A percentile compares a stretch with the other conserved stretches of the same genome.
Evolutionary conservation across 176 grass and related monocot genomes (phyloP).

Genomic region (Aegilops tauschii): DNA sequence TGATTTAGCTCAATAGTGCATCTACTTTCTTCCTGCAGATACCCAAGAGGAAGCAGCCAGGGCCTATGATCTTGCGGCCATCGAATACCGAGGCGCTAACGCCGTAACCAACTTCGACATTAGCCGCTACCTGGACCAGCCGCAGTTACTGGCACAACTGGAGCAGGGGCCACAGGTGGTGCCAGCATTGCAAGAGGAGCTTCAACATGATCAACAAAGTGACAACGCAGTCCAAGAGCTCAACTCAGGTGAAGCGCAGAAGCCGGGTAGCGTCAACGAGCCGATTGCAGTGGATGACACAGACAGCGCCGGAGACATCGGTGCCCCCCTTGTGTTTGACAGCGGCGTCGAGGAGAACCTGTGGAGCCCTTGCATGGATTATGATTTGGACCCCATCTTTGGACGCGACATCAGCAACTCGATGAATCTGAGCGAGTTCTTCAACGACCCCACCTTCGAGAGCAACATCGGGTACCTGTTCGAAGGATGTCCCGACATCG

Average conservation of each 20-base stretch:
- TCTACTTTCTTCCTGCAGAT: conserved; percentile 35
- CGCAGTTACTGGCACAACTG: conserved; percentile 28
- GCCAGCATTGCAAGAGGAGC: conserved; percentile 33
- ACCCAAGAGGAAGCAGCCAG: conserved; percentile 93
- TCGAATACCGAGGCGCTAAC: conserved; percentile 71
- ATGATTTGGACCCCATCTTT: conserved; percentile 21
- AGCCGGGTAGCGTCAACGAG: neutral
- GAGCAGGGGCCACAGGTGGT: conserved; percentile 37
- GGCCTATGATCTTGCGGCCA: conserved; percentile 97
- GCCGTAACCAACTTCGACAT: conserved; percentile 89
- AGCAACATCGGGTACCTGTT: conserved; percentile 37
- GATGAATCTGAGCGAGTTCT: conserved; percentile 32
- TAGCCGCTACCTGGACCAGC: conserved; percentile 63
- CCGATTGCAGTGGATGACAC: neutral
- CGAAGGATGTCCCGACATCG: conserved; percentile 25
- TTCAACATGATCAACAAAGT: conserved; percentile 24
- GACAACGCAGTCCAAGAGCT: conserved; percentile 19
- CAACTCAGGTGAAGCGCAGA: neutral
- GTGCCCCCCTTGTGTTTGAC: neutral
- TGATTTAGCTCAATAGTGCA: neutral
- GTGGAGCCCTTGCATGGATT: conserved; percentile 52
- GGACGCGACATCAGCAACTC: conserved; percentile 20
- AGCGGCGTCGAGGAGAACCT: conserved; percentile 22
- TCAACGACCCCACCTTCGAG: conserved; percentile 32
- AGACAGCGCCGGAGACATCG: too few species aligned